Evolutionary conservation across 2,329 filamentous ascomycete genomes (phyloP).

Genomic region (Curvularia spicifera): DNA sequence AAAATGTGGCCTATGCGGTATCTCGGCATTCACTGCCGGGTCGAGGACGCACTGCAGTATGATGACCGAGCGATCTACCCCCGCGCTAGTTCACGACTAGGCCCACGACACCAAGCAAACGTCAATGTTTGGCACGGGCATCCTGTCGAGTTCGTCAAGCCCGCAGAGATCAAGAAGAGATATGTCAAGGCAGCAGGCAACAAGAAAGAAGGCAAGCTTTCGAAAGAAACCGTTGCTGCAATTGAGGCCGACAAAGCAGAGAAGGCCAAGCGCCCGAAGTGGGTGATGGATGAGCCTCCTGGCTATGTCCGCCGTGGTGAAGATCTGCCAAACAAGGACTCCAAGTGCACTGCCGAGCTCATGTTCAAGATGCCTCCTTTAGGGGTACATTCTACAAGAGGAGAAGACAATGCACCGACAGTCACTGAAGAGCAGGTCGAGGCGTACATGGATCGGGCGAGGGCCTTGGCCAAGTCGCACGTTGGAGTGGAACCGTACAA

Average conservation of each 20-base stretch:
- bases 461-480: constrained; percentile 63
- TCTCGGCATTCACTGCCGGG: constrained; percentile 90
- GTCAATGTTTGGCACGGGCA: constrained; percentile 85
- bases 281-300: constrained; percentile 87
- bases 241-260: constrained; percentile 82
- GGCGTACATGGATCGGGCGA: constrained; percentile 76
- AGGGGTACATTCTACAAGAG: constrained; percentile 55
- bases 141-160: constrained; percentile 88
- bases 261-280: constrained; percentile 84
- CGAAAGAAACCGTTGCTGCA: constrained; percentile 79
- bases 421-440: constrained; percentile 68
- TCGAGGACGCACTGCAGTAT: constrained; percentile 94
- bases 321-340: constrained; percentile 74
- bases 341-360: constrained; percentile 74
- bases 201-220: constrained; percentile 77
- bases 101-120: constrained; percentile 87
- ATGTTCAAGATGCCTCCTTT: constrained; percentile 76
- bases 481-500: constrained; percentile 76
- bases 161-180: constrained; percentile 82
- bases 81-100: constrained; percentile 88
- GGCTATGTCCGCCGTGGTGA: constrained; percentile 87
- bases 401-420: constrained; percentile 52
- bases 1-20: constrained; percentile 97
- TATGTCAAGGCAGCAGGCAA: constrained; percentile 66
- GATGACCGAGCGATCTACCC: constrained; percentile 94